Conservation (phyloP, 352 stramenopile genomes). For the Peronosclerospora sorghi region DNA sequence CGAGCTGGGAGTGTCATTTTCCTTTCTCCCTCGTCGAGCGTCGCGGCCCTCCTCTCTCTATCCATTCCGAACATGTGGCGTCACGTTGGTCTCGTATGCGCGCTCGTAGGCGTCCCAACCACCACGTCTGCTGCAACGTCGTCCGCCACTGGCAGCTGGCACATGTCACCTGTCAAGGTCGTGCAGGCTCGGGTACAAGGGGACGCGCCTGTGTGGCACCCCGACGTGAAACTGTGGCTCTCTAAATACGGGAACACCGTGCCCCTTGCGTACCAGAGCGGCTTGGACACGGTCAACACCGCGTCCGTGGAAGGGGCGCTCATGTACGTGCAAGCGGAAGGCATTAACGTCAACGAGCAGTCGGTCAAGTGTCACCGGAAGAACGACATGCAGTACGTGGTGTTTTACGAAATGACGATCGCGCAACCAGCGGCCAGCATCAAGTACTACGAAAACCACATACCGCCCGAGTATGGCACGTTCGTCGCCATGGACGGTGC, state of each 20-base stretch:
- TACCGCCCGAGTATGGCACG: slow-evolving; percentile 34
- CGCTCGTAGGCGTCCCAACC: no score
- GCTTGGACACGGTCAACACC: slow-evolving; percentile 48
- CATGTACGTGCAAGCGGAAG: slow-evolving; percentile 56
- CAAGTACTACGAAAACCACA: slow-evolving; percentile 36
- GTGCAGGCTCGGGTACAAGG: slow-evolving; percentile 49
- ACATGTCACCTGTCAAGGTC: slow-evolving; percentile 33
- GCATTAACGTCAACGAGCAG: slow-evolving; percentile 41
- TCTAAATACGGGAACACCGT: slow-evolving; percentile 31
- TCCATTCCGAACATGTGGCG: slow-evolving; percentile 9
- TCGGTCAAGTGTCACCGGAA: slow-evolving; percentile 40
- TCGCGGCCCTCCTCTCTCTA: no score
- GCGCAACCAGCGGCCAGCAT: slow-evolving; percentile 40
- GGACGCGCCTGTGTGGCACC: slow-evolving; percentile 29
- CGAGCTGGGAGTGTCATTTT: no score
- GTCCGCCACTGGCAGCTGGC: slow-evolving; percentile 12
- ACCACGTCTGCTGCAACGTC: no score
- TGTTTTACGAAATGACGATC: slow-evolving; percentile 60
- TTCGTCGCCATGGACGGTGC: slow-evolving; percentile 57
- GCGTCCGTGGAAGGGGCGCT: slow-evolving; percentile 47
- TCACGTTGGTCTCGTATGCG: slow-evolving; percentile 10
- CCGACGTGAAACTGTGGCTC: slow-evolving; percentile 20
- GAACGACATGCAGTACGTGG: slow-evolving; percentile 49
- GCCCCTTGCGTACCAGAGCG: slow-evolving; percentile 28
- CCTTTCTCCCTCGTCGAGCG: no score